These are phyloP conservation scores for Phytophthora podocarpi DNA, from an alignment of 352 stramenopile species.

Conservation along the genomic window DNA sequence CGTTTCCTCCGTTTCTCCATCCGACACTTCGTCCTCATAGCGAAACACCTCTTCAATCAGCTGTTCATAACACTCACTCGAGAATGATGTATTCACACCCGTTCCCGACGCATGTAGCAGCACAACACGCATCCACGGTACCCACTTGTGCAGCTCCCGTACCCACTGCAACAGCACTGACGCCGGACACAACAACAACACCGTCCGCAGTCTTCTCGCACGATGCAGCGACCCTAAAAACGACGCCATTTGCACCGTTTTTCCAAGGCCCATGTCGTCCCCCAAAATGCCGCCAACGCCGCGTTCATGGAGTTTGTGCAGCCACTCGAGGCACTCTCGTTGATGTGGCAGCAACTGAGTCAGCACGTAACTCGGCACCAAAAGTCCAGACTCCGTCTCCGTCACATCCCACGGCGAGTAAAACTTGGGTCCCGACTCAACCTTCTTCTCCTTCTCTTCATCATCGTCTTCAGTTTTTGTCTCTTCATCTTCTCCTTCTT, in stretches of 20 bases:
- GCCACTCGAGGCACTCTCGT: constrained; percentile 95
- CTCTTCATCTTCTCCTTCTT: constrained; percentile 12
- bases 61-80: constrained; percentile 52
- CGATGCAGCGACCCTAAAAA: constrained; percentile 81
- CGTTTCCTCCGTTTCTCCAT: constrained; percentile 9
- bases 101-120: constrained; percentile 90
- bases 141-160: constrained; percentile 94
- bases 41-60: constrained; percentile 70
- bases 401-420: constrained; percentile 60
- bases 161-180: constrained; percentile 97
- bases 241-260: constrained; percentile 94
- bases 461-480: constrained; percentile 1
- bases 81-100: constrained; percentile 36
- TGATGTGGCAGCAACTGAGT: constrained; percentile 94
- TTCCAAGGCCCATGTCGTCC: constrained; percentile 97
- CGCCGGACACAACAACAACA: constrained; percentile 95
- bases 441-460: constrained; percentile 8
- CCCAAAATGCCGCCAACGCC: constrained; percentile 97
- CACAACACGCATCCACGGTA: constrained; percentile 86
- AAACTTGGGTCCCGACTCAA: constrained; percentile 21
- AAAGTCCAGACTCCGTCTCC: constrained; percentile 68
- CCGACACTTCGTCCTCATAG: constrained; percentile 34
- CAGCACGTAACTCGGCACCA: constrained; percentile 74
- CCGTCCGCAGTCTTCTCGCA: constrained; percentile 56
- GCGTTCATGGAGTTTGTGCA: constrained; percentile 96